Conservation (phyloP, 73 alveolate genomes). For the Paramecium pentaurelia region DNA sequence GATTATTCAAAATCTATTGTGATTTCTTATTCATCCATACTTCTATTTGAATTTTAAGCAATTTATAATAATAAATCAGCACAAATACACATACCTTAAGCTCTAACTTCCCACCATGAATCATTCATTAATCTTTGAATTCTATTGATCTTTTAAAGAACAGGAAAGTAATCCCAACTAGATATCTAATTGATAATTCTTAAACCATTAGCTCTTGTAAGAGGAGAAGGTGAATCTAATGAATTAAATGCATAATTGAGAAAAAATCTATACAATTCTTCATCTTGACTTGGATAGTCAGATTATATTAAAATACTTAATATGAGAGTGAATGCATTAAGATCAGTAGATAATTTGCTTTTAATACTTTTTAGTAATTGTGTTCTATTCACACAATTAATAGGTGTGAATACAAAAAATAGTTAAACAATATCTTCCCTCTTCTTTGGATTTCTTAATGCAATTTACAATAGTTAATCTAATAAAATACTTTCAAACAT, state of each 20-base stretch:
- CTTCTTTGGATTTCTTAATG: conserved; percentile 36
- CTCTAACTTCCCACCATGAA: conserved; percentile 65
- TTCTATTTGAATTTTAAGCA: neutral
- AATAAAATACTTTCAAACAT: conserved; percentile 60
- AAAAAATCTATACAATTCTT: conserved; percentile 30
- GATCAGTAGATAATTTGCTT: conserved; percentile 22
- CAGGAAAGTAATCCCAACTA: conserved; percentile 30
- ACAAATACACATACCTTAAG: conserved; percentile 52
- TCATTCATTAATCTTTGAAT: conserved; percentile 47
- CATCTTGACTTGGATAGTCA: conserved; percentile 36
- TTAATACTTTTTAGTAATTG: conserved; percentile 11
- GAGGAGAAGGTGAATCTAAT: conserved; percentile 53
- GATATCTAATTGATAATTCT: conserved; percentile 36
- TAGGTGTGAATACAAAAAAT: conserved; percentile 29
- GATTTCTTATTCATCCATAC: neutral
- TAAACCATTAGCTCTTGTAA: conserved; percentile 57
- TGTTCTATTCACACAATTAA: neutral
- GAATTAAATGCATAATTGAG: neutral
- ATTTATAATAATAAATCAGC: conserved; percentile 32
- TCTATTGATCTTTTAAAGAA: neutral
- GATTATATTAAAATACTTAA: conserved; percentile 37
- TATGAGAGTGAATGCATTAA: conserved; percentile 24
- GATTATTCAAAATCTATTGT: neutral
- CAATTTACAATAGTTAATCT: neutral
- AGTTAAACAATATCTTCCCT: conserved; percentile 51